A percentile compares a stretch with the other conserved stretches of the same genome.
These are phyloP conservation scores for Boletellus emodensis DNA, from an alignment of 768 basidiomycete species.

Conservation along the genomic window DNA sequence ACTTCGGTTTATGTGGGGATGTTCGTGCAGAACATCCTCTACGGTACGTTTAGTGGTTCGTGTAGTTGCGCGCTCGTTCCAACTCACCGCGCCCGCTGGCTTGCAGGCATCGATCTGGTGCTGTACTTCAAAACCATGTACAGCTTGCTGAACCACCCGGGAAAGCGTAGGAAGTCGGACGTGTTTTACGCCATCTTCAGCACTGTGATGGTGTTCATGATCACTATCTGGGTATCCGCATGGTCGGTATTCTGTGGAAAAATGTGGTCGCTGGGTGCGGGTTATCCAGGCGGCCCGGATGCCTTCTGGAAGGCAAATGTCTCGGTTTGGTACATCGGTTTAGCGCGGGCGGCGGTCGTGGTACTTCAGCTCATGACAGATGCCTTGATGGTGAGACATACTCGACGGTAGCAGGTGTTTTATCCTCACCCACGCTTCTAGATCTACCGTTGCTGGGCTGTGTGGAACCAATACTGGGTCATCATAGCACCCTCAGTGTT, in stretches of 20 bases:
- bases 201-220: neutral
- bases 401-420: neutral
- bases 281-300: neutral
- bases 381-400: neutral
- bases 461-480: neutral
- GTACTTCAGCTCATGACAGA: neutral
- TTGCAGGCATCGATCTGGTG: neutral
- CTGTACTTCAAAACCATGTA: neutral
- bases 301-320: neutral
- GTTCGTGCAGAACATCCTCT: neutral
- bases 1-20: neutral
- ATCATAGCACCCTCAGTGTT: neutral
- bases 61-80: neutral
- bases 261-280: neutral
- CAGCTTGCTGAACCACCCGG: neutral
- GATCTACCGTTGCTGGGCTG: neutral
- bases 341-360: neutral
- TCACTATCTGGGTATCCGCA: neutral
- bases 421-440: neutral
- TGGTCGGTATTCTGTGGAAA: neutral
- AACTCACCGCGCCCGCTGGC: neutral
- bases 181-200: neutral
- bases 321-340: neutral
- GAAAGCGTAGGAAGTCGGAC: neutral
- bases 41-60: neutral